A percentile compares a stretch with the other conserved stretches of the same genome.
These are phyloP conservation scores for Sclerotinia nivalis DNA, from an alignment of 2,329 filamentous ascomycete genomes.

Conservation along the genomic window DNA sequence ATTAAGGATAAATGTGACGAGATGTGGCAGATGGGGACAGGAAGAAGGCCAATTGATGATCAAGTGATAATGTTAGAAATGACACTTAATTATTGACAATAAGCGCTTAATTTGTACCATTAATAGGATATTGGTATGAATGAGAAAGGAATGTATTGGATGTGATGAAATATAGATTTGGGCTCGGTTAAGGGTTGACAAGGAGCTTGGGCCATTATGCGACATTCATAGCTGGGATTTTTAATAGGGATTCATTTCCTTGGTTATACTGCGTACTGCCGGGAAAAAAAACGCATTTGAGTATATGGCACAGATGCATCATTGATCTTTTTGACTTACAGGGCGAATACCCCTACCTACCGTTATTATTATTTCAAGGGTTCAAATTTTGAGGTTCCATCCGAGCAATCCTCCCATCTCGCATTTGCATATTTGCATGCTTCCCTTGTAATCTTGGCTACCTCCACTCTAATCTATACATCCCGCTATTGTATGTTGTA, in stretches of 20 bases:
- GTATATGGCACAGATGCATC: neutral
- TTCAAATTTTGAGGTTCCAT: neutral
- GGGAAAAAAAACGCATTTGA: neutral
- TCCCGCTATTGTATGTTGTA: neutral
- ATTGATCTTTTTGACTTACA: conserved; percentile 11
- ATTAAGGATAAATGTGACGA: conserved; percentile 21
- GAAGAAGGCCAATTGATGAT: neutral
- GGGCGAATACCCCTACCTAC: neutral
- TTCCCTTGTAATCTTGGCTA: conserved; percentile 2
- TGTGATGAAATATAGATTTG: neutral
- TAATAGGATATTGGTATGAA: conserved; percentile 21
- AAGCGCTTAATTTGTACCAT: conserved; percentile 22
- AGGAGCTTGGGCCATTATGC: conserved; percentile 13
- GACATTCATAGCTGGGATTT: neutral
- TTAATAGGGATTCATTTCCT: neutral
- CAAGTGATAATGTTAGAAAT: conserved; percentile 14
- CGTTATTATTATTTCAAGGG: conserved; percentile 15
- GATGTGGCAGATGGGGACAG: neutral
- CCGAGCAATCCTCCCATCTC: conserved; percentile 9
- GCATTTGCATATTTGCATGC: conserved; percentile 11
- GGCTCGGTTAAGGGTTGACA: neutral
- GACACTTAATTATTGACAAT: conserved; percentile 21
- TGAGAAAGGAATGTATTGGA: conserved; percentile 12
- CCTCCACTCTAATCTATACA: conserved; percentile 6
- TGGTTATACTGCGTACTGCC: neutral